Evolutionary conservation across 805 yeast genomes (phyloP), one percentile per base, ranked within the genome.

Genomic region (Jamesozyma hellenica): DNA sequence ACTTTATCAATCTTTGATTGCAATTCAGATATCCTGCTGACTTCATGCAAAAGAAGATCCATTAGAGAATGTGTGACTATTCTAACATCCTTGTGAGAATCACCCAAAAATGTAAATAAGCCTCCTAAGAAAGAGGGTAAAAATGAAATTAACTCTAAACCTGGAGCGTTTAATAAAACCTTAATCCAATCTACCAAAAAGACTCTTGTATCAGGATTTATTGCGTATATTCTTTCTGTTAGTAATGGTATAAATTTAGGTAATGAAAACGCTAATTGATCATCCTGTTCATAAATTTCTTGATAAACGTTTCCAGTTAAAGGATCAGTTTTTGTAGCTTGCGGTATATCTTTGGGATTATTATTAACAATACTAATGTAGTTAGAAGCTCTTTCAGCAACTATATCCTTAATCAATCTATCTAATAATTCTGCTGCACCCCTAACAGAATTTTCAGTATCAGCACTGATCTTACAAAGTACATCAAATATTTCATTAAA

Each of bases 401-500:
- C 95, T 34, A 92, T 88, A 58, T 92, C 98, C 58, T 92, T 88
- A 50, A 92, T 77, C 43, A 92, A 69, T 27, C 96, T 61, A 60
- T 92, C 96, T 46, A 92, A 71, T 33, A 92, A 71, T 60, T 88
- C 96, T 4, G 97, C 96, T 9, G 96, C 98, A 51, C 87, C 90
- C 52, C 88, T 83, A 25, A 92, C 96, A 28, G 94, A 79, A 32
- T 82, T 76, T 51, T 92, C 97, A 1, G 87, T 74, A 54, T 90
- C 97, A 0, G 95, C 87, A 17, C 90, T 86, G 41, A 88, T 72
- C 43, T 82, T 80, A 57, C 96, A 88, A 39, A 92, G 68, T 15
- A 88, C 92, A 57, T 92, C 97, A 57, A 92, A 92, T 2, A 87
- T 81, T 62, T 92, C 97, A 61, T 90, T 92, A 68, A 92, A 92